Conservation (phyloP, 163 green algal genomes). For the Scenedesmus sp. region DNA sequence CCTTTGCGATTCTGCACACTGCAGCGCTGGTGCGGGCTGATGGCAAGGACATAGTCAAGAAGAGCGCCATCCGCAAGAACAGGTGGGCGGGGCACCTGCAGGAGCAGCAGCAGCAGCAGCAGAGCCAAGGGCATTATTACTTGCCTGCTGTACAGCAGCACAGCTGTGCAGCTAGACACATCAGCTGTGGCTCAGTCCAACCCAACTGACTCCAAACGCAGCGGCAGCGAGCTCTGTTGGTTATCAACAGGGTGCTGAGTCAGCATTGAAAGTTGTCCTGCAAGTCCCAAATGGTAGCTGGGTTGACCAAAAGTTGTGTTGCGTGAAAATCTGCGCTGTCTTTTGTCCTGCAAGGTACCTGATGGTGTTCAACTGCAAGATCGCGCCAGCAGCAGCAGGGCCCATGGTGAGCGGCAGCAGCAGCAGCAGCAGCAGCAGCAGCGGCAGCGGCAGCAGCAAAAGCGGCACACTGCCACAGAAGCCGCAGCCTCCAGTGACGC, state of each 20-base stretch:
- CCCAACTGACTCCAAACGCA: too few species aligned
- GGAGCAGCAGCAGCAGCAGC: background rate
- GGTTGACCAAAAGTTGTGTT: too few species aligned
- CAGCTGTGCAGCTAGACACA: background rate
- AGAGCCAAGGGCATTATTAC: background rate
- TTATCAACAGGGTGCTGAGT: background rate
- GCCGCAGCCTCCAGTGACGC: background rate
- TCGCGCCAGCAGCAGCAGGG: slow-evolving; percentile 79
- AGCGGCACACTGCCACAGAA: background rate
- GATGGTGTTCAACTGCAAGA: slow-evolving; percentile 81
- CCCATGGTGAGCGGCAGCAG: slow-evolving; percentile 69
- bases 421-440: slow-evolving; percentile 10
- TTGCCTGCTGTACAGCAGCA: background rate
- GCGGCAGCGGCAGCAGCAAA: background rate
- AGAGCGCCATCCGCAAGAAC: slow-evolving; percentile 76
- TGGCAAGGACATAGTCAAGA: slow-evolving; percentile 92
- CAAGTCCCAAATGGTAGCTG: background rate
- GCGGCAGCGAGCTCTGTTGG: too few species aligned
- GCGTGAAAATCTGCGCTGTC: too few species aligned
- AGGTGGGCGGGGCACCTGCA: slow-evolving; percentile 54
- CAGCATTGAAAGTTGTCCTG: background rate
- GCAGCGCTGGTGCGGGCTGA: slow-evolving; percentile 80
- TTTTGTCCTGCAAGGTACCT: slow-evolving; percentile 73
- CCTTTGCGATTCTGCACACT: background rate
- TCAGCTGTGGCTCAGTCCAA: background rate